Conservation (phyloP, 225 moss, liverwort and hornwort species). For the Physcomitrellopsis africana region DNA sequence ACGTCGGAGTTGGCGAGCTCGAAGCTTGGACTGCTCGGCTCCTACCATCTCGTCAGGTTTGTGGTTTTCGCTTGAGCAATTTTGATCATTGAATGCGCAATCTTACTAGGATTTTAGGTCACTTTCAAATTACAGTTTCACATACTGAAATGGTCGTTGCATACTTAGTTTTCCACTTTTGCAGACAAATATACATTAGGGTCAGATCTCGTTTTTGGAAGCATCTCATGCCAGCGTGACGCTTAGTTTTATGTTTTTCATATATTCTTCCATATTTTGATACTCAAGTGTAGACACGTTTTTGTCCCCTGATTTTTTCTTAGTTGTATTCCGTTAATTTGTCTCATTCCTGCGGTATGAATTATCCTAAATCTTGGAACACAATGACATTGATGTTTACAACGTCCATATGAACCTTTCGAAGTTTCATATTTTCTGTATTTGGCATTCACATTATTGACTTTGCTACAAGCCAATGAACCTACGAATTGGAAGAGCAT, state of each 20-base stretch:
- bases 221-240: no score
- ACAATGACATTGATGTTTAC: neutral
- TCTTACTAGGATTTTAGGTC: neutral
- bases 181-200: no score
- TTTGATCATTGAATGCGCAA: neutral
- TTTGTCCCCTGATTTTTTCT: neutral
- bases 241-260: no score
- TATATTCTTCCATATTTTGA: neutral
- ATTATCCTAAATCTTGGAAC: neutral
- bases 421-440: neutral
- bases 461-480: neutral
- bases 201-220: no score
- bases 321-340: no score
- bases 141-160: neutral
- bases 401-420: neutral
- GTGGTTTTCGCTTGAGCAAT: neutral
- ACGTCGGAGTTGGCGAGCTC: slow-evolving; percentile 58
- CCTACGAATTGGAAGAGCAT: neutral
- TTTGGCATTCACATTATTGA: neutral
- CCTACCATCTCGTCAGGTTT: slow-evolving; percentile 60
- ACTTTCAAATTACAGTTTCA: neutral
- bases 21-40: slow-evolving; percentile 71
- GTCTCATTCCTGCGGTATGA: neutral
- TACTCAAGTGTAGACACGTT: neutral
- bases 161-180: no score